phyloP scores from a whole-genome alignment of 768 basidiomycete genomes.

The Collybia sp. region DNA sequence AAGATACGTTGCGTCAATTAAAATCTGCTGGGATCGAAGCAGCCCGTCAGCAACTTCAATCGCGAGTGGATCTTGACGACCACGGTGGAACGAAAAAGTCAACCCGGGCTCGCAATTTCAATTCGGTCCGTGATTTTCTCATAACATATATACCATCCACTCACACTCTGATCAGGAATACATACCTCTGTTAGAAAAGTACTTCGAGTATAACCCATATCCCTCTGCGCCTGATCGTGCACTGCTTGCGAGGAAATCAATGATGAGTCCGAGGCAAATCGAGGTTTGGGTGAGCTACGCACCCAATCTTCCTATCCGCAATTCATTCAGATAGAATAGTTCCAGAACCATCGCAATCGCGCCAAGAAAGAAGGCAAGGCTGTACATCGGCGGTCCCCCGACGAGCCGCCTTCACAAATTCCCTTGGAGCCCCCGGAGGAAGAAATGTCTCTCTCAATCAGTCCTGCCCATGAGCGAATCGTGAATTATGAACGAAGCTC shows the following conservation, averaged over 20 bases:
- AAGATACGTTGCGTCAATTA: no score
- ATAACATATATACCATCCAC: no score
- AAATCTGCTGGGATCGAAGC: no score
- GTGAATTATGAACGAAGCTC: slow-evolving; percentile 4
- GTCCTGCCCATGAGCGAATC: slow-evolving; percentile 12
- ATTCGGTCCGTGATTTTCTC: no score
- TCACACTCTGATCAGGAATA: slow-evolving; percentile 29
- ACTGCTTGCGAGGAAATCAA: slow-evolving; percentile 33
- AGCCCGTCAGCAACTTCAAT: no score
- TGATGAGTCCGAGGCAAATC: slow-evolving; percentile 43
- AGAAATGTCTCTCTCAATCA: slow-evolving; percentile 18
- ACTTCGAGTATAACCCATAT: slow-evolving; percentile 43
- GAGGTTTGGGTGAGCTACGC: slow-evolving; percentile 53
- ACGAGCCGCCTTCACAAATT: slow-evolving; percentile 14
- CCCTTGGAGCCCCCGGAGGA: slow-evolving; percentile 18
- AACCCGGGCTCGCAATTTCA: no score
- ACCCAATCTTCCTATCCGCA: no score
- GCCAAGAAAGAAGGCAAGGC: slow-evolving; percentile 24
- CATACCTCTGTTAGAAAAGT: slow-evolving; percentile 39
- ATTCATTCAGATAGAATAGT: no score
- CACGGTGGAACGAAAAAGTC: no score
- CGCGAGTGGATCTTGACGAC: no score
- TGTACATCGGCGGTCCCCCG: slow-evolving; percentile 13
- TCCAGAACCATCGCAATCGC: slow-evolving; percentile 49
- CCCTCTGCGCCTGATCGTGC: slow-evolving; percentile 35